phyloP scores from a whole-genome alignment of 2,329 filamentous ascomycete species.

The Aspergillus alliaceus region DNA sequence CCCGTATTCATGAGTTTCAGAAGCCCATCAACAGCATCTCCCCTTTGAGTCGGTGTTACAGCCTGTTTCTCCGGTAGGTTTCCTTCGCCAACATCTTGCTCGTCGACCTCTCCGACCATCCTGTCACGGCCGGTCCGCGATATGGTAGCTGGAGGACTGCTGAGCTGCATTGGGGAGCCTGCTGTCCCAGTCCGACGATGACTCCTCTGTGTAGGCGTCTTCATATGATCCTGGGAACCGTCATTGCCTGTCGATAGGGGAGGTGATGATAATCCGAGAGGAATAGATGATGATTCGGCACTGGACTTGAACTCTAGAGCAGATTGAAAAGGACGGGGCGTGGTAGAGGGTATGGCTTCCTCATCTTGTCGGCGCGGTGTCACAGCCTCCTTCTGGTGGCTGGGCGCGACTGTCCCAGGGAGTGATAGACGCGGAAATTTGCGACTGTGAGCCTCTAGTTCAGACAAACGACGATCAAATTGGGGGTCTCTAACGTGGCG shows the following conservation, averaged over 20 bases:
- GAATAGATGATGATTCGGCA: constrained; percentile 6
- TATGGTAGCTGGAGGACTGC: constrained; percentile 34
- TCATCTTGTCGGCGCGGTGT: not conserved
- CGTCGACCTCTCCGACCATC: not conserved
- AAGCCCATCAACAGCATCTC: constrained; percentile 40
- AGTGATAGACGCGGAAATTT: constrained; percentile 32
- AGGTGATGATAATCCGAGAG: constrained; percentile 18
- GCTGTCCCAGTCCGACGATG: constrained; percentile 6
- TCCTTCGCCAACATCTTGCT: not conserved
- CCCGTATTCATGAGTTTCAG: constrained; percentile 41
- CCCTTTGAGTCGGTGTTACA: constrained; percentile 31
- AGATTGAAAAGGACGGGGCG: constrained; percentile 15
- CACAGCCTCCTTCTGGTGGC: not conserved
- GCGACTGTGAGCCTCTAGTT: constrained; percentile 42
- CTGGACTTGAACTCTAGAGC: constrained; percentile 15
- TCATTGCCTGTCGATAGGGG: constrained; percentile 14
- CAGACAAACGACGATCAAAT: constrained; percentile 41
- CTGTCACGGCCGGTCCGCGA: constrained; percentile 17
- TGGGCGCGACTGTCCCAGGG: constrained; percentile 8
- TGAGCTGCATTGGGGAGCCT: constrained; percentile 36
- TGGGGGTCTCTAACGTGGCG: constrained; percentile 38
- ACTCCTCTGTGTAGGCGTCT: constrained; percentile 21
- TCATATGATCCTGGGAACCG: constrained; percentile 15
- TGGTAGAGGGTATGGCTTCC: not conserved
- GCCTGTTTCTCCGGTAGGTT: not conserved